A percentile compares a stretch with the other conserved stretches of the same genome.
These are phyloP conservation scores for Ascochyta fabae DNA, from an alignment of 2,329 filamentous ascomycete genomes.

Conservation along the genomic window DNA sequence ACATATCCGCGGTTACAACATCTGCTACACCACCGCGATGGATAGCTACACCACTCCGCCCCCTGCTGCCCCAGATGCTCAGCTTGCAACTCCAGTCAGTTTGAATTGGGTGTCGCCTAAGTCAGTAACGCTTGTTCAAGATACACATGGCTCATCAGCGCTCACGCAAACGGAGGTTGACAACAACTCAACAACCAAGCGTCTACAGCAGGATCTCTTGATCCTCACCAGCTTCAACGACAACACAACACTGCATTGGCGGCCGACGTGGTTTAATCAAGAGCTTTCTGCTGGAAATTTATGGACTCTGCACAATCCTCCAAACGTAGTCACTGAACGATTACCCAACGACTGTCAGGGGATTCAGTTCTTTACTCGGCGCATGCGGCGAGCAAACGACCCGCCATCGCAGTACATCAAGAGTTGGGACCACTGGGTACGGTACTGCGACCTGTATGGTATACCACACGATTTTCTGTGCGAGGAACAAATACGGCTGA, in stretches of 20 bases:
- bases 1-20: too few species aligned
- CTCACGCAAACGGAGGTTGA: constrained; percentile 26
- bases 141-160: constrained; percentile 7
- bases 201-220: constrained; percentile 37
- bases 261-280: constrained; percentile 36
- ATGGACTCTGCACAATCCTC: constrained; percentile 42
- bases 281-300: background rate
- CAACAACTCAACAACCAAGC: constrained; percentile 19
- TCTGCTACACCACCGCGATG: background rate
- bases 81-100: background rate
- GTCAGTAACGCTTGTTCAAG: background rate
- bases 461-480: constrained; percentile 34
- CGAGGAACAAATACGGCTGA: constrained; percentile 26
- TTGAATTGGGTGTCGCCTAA: background rate
- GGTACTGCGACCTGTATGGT: constrained; percentile 30
- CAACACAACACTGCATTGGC: constrained; percentile 38
- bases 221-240: constrained; percentile 36
- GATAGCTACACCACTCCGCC: background rate
- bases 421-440: constrained; percentile 30
- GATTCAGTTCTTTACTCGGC: constrained; percentile 27
- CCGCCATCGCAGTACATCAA: constrained; percentile 27
- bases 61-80: background rate
- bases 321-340: constrained; percentile 36
- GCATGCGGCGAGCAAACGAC: constrained; percentile 27
- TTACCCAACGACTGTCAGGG: constrained; percentile 12